These are phyloP conservation scores for Hypoxylon fuscum DNA, from an alignment of 495 filamentous ascomycete species.

Conservation along the genomic window DNA sequence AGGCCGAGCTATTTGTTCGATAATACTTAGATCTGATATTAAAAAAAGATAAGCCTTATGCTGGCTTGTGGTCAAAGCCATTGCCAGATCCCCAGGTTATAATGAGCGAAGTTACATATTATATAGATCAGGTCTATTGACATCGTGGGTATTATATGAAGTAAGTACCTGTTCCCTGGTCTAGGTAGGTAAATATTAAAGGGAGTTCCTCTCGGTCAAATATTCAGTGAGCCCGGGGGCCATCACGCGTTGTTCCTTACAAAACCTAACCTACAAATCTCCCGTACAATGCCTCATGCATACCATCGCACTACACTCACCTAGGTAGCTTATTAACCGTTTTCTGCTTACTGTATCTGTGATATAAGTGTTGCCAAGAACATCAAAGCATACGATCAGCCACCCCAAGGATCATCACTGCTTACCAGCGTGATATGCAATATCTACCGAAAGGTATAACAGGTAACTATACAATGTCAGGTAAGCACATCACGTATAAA, in stretches of 20 bases:
- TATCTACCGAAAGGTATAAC: conserved; percentile 32
- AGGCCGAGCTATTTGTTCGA: conserved; percentile 45
- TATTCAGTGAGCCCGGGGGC: conserved; percentile 8
- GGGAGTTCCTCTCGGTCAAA: conserved; percentile 30
- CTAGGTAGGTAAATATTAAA: too few relatives aligned
- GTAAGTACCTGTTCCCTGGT: too few relatives aligned
- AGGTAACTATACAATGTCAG: conserved; percentile 18
- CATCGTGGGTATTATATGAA: too few relatives aligned
- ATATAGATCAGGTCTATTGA: too few relatives aligned
- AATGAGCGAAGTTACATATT: background rate
- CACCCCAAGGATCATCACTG: conserved; percentile 18
- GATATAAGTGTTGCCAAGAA: conserved; percentile 24
- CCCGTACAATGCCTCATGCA: conserved; percentile 4
- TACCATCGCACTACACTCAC: conserved; percentile 6
- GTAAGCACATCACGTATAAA: conserved; percentile 9
- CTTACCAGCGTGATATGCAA: conserved; percentile 22
- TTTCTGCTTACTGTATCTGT: conserved; percentile 41
- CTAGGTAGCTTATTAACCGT: conserved; percentile 30
- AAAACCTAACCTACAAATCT: conserved; percentile 2
- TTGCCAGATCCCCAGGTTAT: conserved; percentile 6
- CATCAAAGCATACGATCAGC: conserved; percentile 11
- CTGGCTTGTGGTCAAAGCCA: conserved; percentile 26
- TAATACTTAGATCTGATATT: conserved; percentile 46
- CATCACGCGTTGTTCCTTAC: conserved; percentile 6
- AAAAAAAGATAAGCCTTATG: conserved; percentile 37